These are phyloP conservation scores for Backusella macrospora DNA, from an alignment of 192 early-diverging fungal species.

Conservation along the genomic window DNA sequence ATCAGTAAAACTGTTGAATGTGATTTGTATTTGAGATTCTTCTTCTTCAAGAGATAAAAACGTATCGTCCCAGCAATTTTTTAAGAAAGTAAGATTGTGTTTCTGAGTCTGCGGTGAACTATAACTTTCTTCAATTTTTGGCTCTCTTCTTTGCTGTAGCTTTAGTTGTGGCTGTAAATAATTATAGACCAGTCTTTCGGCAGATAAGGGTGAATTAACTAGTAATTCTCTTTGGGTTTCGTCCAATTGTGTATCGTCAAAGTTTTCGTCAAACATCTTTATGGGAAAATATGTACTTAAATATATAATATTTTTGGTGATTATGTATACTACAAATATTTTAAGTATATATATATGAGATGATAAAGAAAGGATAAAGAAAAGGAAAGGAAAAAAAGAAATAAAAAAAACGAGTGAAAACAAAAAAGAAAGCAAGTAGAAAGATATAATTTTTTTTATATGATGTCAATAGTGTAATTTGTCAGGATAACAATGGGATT, in stretches of 20 bases:
- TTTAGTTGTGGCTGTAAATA: neutral
- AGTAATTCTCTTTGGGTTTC: neutral
- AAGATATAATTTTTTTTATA: neutral
- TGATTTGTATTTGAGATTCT: neutral
- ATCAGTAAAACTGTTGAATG: conserved; percentile 16
- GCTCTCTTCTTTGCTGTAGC: neutral
- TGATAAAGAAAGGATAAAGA: neutral
- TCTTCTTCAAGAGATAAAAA: conserved; percentile 17
- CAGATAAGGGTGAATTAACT: neutral
- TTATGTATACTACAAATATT: neutral
- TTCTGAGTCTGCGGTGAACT: neutral
- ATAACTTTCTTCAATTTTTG: neutral
- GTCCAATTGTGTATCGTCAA: neutral
- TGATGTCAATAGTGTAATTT: neutral
- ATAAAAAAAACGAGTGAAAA: neutral
- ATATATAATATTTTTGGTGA: neutral
- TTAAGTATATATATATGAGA: neutral
- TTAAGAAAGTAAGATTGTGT: neutral
- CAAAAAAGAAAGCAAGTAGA: neutral
- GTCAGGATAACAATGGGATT: neutral
- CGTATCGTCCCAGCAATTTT: conserved; percentile 2
- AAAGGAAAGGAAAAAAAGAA: neutral
- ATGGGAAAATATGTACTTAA: neutral
- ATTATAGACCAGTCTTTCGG: neutral
- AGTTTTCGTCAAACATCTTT: neutral